Conservation (phyloP, 257 asterid species). For the Cinchona pubescens region DNA sequence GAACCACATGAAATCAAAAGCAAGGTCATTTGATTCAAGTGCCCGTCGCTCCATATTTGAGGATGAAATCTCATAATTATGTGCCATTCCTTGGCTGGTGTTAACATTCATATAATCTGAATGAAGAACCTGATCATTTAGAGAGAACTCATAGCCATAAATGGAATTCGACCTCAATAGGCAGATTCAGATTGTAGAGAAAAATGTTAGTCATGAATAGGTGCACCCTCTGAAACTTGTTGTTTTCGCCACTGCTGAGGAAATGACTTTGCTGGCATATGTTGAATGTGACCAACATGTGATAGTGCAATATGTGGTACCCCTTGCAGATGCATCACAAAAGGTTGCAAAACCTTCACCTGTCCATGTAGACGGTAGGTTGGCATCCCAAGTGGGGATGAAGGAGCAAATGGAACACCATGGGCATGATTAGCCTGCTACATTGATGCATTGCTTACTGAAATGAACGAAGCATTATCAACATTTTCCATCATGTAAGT, state of each 20-base stretch:
- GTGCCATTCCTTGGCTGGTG: slow-evolving; percentile 47
- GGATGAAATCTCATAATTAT: slow-evolving; percentile 39
- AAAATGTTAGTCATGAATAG: slow-evolving; percentile 44
- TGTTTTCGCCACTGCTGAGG: slow-evolving; percentile 74
- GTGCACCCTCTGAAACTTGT: slow-evolving; percentile 65
- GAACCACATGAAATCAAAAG: too few relatives aligned
- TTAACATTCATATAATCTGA: slow-evolving; percentile 38
- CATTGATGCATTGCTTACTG: slow-evolving; percentile 49
- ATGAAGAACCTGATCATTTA: slow-evolving; percentile 52
- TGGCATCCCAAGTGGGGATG: slow-evolving; percentile 69
- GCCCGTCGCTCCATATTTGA: slow-evolving; percentile 58
- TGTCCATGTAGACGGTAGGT: slow-evolving; percentile 67
- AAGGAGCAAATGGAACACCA: slow-evolving; percentile 64
- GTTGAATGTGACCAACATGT: slow-evolving; percentile 48
- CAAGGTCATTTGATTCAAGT: too few relatives aligned
- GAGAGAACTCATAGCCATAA: slow-evolving; percentile 50
- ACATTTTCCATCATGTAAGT: slow-evolving; percentile 47
- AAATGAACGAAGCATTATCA: slow-evolving; percentile 38
- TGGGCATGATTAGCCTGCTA: slow-evolving; percentile 78
- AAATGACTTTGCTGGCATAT: slow-evolving; percentile 48
- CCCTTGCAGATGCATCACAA: slow-evolving; percentile 77
- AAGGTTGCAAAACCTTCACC: slow-evolving; percentile 72
- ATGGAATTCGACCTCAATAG: slow-evolving; percentile 38
- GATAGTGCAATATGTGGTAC: slow-evolving; percentile 52
- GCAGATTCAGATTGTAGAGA: slow-evolving; percentile 52